Evolutionary conservation across 176 grass and related monocot species (phyloP), one percentile per base, ranked within the genome.

Genomic region (Hyparrhenia diplandra): DNA sequence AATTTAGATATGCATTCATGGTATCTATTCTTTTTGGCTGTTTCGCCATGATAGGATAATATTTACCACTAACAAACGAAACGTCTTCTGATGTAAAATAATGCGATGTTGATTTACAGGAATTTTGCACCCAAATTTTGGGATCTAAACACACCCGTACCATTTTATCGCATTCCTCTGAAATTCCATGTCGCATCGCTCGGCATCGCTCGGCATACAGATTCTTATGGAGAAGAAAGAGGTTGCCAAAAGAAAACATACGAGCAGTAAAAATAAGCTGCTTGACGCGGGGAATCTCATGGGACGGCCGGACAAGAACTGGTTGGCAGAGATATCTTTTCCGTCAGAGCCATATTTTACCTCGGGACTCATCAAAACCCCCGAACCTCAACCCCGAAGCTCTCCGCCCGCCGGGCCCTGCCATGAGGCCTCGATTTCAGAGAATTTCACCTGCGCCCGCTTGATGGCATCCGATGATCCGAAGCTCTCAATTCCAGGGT

Each of bases 311-410:
- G 49, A 8, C 49, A 52, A 24, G 29, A 62, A 52, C 72, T 61
- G 62, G 64, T 49, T 54, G 51, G 4, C 51, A 57, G 10, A 72
- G 39, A 42, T 42, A 35, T 87, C 43, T 43, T 83, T 73, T 67
- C 46, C 28, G 67, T 79, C 80, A 40, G 68, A 47, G 25, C 37
- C n/a, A n/a, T n/a, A n/a, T n/a, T n/a, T n/a, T n/a, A n/a, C 74
- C 66, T 79, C 74, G 59, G 80, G 32, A 83, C 47, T 83, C 46
- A 47, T 83, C 74, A 79, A 74, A 74, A 66, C 45, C 67, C 20
- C 34, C 40, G 41, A 49, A 0, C n/a, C n/a, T n/a, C n/a, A n/a
- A n/a, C 6, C 21, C 51, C 47, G 20, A 24, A 17, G 77, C 37
- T 23, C 28, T 58, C 34, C 14, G 69, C 42, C 67, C n/a, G n/a